phyloP scores from a whole-genome alignment of 805 yeast species.

The Kuraishia molischiana region DNA sequence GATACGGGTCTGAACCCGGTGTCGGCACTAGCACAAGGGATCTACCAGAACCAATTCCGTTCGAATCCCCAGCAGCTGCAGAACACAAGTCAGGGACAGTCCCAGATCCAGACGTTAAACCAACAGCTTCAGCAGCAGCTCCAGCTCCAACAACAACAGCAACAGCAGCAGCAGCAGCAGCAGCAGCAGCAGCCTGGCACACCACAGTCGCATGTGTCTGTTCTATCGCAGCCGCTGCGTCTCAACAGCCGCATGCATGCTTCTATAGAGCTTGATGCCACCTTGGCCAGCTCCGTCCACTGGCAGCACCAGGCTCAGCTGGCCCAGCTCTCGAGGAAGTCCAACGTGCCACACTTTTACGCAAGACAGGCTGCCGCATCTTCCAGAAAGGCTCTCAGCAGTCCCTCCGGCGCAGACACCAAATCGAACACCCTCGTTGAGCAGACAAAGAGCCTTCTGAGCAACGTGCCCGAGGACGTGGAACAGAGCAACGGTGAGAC shows the following conservation, averaged over 20 bases:
- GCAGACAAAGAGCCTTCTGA: slow-evolving; percentile 25
- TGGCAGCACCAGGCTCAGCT: slow-evolving; percentile 81
- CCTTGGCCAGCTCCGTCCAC: slow-evolving; percentile 27
- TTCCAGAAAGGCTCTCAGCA: slow-evolving; percentile 31
- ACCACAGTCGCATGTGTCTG: slow-evolving; percentile 14
- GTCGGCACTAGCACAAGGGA: slow-evolving; percentile 26
- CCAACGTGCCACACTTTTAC: slow-evolving; percentile 66
- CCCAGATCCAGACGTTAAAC: slow-evolving; percentile 15
- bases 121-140: slow-evolving; percentile 11
- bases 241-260: slow-evolving; percentile 8
- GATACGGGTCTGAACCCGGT: slow-evolving; percentile 22
- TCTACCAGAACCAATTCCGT: slow-evolving; percentile 29
- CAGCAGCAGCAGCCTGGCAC: slow-evolving; percentile 15
- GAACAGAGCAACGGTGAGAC: slow-evolving; percentile 16
- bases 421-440: slow-evolving; percentile 23
- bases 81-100: slow-evolving; percentile 15
- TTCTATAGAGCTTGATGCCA: slow-evolving; percentile 22
- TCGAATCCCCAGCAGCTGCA: slow-evolving; percentile 18
- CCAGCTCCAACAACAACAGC: slow-evolving; percentile 9
- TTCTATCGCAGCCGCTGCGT: slow-evolving; percentile 14
- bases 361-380: slow-evolving; percentile 76
- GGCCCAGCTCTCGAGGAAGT: slow-evolving; percentile 58
- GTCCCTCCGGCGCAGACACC: slow-evolving; percentile 3
- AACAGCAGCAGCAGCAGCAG: slow-evolving; percentile 2
- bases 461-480: slow-evolving; percentile 18